Percentiles rank a stretch among this genome's conserved stretches.
Conservation (phyloP, 2,329 filamentous ascomycete genomes). For the Xylaria sp. region DNA sequence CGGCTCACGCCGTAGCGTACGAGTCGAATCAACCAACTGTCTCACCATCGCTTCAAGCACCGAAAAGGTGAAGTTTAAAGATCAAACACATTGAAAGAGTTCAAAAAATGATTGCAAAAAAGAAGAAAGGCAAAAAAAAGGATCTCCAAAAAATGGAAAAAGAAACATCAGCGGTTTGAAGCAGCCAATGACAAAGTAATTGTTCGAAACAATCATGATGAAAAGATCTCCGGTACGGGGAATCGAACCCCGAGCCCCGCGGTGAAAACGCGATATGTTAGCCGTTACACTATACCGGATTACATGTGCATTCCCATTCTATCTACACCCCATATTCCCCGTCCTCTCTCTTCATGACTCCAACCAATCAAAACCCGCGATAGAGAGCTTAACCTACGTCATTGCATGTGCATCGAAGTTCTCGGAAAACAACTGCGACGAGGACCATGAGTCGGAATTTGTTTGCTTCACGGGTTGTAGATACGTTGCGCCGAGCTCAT, state of each 20-base stretch:
- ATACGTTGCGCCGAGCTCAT: not conserved
- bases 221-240: conserved; percentile 15
- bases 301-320: not conserved
- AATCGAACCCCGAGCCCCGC: conserved; percentile 20
- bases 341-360: too few relatives aligned
- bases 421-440: too few relatives aligned
- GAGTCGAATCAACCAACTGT: too few relatives aligned
- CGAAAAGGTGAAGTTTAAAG: not conserved
- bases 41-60: not conserved
- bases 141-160: too few relatives aligned
- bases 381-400: not conserved
- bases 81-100: not conserved
- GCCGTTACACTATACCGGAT: conserved; percentile 19
- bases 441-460: not conserved
- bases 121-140: not conserved
- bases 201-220: not conserved
- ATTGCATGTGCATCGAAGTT: not conserved
- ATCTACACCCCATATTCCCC: too few relatives aligned
- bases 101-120: not conserved
- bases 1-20: too few relatives aligned
- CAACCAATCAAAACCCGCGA: too few relatives aligned
- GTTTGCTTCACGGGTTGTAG: not conserved
- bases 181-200: not conserved
- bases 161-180: not conserved
- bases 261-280: conserved; percentile 20